Percentiles rank a stretch among this genome's conserved stretches.
Conservation (phyloP, 2,329 filamentous ascomycete species). For the Cytospora piceae region DNA sequence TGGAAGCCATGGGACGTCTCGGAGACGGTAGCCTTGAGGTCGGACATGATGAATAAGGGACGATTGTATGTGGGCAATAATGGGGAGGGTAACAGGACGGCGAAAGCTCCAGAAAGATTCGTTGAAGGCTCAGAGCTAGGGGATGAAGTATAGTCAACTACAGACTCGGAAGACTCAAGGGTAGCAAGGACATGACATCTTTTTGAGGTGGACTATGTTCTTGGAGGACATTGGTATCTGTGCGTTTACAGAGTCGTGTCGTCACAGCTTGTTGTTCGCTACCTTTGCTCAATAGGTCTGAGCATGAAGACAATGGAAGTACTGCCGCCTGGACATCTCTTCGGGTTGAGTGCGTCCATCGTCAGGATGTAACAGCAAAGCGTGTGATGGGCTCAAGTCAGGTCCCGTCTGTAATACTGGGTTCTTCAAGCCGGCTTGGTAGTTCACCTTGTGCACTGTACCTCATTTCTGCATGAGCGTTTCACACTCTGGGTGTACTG, state of each 20-base stretch:
- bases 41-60: constrained; percentile 59
- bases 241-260: constrained; percentile 20
- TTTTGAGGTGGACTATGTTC: constrained; percentile 16
- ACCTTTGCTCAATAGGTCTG: constrained; percentile 3
- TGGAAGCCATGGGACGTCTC: constrained; percentile 69
- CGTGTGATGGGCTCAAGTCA: neutral
- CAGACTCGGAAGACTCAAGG: neutral
- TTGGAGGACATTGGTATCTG: neutral
- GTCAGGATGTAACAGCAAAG: neutral
- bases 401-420: neutral
- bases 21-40: constrained; percentile 67
- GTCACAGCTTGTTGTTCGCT: constrained; percentile 23
- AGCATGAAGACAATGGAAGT: constrained; percentile 15
- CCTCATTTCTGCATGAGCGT: neutral
- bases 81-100: constrained; percentile 1
- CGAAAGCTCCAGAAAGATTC: neutral
- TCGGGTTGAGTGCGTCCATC: constrained; percentile 10
- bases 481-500: neutral
- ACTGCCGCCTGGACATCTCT: constrained; percentile 6
- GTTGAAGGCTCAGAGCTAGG: constrained; percentile 4
- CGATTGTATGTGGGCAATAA: neutral
- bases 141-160: neutral
- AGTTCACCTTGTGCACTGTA: neutral
- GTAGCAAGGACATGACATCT: neutral
- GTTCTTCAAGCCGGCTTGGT: neutral